phyloP scores from a whole-genome alignment of 2,329 filamentous ascomycete genomes.

The Phoma sp. region DNA sequence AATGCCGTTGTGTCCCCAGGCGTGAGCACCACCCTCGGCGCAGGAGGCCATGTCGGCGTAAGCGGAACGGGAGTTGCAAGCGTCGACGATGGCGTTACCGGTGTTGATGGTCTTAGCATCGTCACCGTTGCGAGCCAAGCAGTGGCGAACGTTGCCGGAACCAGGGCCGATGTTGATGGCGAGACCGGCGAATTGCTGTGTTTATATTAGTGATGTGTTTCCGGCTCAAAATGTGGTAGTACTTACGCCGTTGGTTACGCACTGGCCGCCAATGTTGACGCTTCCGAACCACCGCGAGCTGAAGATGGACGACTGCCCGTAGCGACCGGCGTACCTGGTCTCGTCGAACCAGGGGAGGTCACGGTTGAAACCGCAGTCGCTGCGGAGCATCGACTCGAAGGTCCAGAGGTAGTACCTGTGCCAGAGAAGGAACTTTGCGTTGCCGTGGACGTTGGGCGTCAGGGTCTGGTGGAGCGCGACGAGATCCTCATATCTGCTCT shows the following conservation, averaged over 20 bases:
- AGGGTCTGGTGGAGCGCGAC: slow-evolving; percentile 45
- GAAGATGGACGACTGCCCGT: slow-evolving; percentile 41
- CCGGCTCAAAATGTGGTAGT: not conserved
- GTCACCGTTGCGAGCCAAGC: slow-evolving; percentile 42
- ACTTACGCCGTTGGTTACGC: slow-evolving; percentile 46
- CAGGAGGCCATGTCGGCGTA: slow-evolving; percentile 42
- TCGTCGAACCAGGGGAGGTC: slow-evolving; percentile 51
- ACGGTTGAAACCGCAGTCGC: slow-evolving; percentile 53
- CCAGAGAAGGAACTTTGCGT: slow-evolving; percentile 52
- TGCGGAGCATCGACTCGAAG: slow-evolving; percentile 52
- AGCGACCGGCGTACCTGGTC: slow-evolving; percentile 42
- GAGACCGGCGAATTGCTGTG: slow-evolving; percentile 42
- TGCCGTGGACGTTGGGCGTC: slow-evolving; percentile 44
- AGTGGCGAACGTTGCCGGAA: slow-evolving; percentile 36
- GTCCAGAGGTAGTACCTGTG: slow-evolving; percentile 53
- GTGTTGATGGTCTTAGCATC: slow-evolving; percentile 35
- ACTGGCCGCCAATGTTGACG: slow-evolving; percentile 34
- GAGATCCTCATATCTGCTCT: slow-evolving; percentile 45
- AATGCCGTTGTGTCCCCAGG: slow-evolving; percentile 47
- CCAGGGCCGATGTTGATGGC: slow-evolving; percentile 43
- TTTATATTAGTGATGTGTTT: slow-evolving; percentile 4
- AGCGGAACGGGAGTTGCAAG: slow-evolving; percentile 32
- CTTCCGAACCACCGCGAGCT: slow-evolving; percentile 36
- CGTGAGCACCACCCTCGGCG: slow-evolving; percentile 41
- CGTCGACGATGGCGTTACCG: slow-evolving; percentile 36